Conservation (phyloP, 2,329 filamentous ascomycete genomes). For the Myrmaecium sp. region DNA sequence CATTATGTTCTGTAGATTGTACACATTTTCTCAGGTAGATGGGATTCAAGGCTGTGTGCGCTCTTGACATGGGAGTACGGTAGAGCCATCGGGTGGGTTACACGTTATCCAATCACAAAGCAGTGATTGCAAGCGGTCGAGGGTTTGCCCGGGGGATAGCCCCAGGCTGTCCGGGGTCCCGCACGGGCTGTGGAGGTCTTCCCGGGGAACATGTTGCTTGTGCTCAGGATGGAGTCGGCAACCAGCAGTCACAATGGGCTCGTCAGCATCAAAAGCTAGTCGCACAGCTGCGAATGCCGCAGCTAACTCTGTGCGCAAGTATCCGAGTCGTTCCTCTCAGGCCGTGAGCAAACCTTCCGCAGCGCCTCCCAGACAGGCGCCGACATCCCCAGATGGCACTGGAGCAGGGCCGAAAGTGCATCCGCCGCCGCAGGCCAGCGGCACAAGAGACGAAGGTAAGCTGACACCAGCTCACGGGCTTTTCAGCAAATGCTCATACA, state of each 20-base stretch:
- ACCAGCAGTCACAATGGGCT: conserved; percentile 41
- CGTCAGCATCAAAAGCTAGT: conserved; percentile 39
- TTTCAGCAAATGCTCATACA: not conserved
- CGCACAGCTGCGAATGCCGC: conserved; percentile 33
- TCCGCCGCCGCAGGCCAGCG: conserved; percentile 21
- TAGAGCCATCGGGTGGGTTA: no score
- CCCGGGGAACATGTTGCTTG: no score
- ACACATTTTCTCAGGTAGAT: no score
- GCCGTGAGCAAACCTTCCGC: conserved; percentile 14
- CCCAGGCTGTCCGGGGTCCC: no score
- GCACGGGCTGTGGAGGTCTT: no score
- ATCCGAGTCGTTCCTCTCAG: conserved; percentile 31
- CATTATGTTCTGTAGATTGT: no score
- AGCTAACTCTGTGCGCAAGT: conserved; percentile 35
- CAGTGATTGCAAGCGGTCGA: no score
- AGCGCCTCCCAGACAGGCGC: conserved; percentile 11
- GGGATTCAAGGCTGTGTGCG: no score
- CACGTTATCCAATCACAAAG: no score
- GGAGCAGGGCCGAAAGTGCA: conserved; percentile 23
- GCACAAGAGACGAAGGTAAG: conserved; percentile 22
- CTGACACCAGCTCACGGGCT: not conserved
- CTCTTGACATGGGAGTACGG: no score
- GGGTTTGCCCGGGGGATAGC: no score
- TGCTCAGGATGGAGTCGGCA: no score
- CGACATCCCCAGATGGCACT: conserved; percentile 13